These are phyloP conservation scores for Physaria fendleri DNA, from an alignment of 345 rosid genomes.

Conservation along the genomic window DNA sequence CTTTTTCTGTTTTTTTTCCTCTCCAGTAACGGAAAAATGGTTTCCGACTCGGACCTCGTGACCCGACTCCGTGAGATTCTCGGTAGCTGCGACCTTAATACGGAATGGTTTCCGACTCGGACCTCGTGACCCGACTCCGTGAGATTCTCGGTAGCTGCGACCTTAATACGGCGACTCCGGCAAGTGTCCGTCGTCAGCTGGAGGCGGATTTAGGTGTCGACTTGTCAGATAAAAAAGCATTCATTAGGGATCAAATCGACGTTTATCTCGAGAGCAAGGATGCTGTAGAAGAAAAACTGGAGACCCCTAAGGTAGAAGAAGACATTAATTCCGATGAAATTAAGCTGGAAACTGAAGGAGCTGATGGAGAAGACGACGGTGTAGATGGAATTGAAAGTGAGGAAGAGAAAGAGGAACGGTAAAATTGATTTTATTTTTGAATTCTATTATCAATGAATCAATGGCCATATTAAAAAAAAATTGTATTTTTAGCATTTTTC, in stretches of 20 bases:
- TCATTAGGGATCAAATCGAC: slow-evolving; percentile 71
- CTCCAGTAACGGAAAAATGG: slow-evolving; percentile 37
- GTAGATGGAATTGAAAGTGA: slow-evolving; percentile 29
- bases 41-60: slow-evolving; percentile 59
- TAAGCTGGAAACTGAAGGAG: slow-evolving; percentile 20
- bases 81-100: slow-evolving; percentile 58
- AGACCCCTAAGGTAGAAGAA: slow-evolving; percentile 19
- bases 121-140: slow-evolving; percentile 62
- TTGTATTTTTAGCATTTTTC: not conserved
- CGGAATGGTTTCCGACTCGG: too few species aligned
- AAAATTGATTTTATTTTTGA: slow-evolving; percentile 7
- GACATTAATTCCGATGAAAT: slow-evolving; percentile 26
- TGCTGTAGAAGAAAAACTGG: slow-evolving; percentile 22
- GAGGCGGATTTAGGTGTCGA: slow-evolving; percentile 58
- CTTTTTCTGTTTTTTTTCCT: not conserved
- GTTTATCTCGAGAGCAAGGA: slow-evolving; percentile 43
- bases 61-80: slow-evolving; percentile 59
- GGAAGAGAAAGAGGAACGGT: slow-evolving; percentile 30
- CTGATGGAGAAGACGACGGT: not conserved
- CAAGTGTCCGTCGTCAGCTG: slow-evolving; percentile 59
- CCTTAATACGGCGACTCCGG: slow-evolving; percentile 71
- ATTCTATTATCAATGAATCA: not conserved
- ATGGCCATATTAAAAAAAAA: not conserved
- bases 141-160: slow-evolving; percentile 61
- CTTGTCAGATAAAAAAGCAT: slow-evolving; percentile 53